Percentiles rank a stretch among this genome's conserved stretches.
phyloP scores from a whole-genome alignment of 148 eudicot genomes.

The Camellia granthamiana region DNA sequence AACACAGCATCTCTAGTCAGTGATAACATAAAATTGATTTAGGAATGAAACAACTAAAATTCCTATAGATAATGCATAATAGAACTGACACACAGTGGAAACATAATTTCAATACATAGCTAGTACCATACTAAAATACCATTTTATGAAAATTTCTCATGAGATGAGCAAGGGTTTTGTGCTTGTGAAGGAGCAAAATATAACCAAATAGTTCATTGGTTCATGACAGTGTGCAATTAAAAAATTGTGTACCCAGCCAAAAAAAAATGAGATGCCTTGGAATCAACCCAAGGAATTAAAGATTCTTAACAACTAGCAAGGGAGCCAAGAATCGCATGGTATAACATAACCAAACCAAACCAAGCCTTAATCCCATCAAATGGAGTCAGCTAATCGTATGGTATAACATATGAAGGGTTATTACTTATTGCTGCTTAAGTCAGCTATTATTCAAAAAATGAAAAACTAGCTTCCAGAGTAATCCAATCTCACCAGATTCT shows the following conservation, averaged over 20 bases:
- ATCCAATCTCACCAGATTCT: constrained; percentile 62
- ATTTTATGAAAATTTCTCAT: not conserved
- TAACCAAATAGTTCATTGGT: not conserved
- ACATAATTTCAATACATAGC: not conserved
- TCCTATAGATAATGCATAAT: not conserved
- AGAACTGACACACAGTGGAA: no score
- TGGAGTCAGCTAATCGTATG: not conserved
- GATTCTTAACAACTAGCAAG: no score
- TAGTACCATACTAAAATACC: not conserved
- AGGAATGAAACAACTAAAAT: not conserved
- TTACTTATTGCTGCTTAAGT: not conserved
- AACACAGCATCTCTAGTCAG: constrained; percentile 10
- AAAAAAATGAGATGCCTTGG: not conserved
- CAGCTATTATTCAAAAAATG: not conserved
- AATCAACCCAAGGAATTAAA: not conserved
- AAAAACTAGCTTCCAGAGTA: not conserved
- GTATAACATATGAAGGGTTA: not conserved
- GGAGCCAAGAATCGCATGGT: not conserved
- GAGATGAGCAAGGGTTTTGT: not conserved
- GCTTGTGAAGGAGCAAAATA: constrained; percentile 9
- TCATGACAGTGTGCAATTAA: constrained; percentile 2
- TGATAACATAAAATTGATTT: constrained; percentile 1
- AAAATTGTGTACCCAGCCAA: not conserved
- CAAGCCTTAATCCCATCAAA: no score
- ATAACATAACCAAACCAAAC: not conserved